phyloP scores from a whole-genome alignment of 768 basidiomycete genomes.

The Agaricus sinodeliciosus region DNA sequence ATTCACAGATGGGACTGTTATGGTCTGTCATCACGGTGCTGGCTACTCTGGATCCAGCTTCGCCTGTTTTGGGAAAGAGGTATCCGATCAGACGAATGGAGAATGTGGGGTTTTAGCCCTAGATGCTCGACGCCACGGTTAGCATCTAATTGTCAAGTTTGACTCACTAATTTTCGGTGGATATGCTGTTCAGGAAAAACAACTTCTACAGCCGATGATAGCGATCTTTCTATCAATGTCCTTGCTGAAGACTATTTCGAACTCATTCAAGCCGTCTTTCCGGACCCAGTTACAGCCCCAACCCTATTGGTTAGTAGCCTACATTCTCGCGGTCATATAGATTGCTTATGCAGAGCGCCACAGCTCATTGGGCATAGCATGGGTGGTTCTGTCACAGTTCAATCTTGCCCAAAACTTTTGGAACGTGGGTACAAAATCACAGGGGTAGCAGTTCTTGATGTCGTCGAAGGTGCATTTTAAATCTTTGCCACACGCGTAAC shows the following conservation, averaged over 20 bases:
- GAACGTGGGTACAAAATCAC: slow-evolving; percentile 62
- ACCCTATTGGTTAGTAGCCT: slow-evolving; percentile 57
- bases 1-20: slow-evolving; percentile 49
- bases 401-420: slow-evolving; percentile 60
- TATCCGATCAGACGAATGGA: slow-evolving; percentile 50
- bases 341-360: neutral
- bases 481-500: neutral
- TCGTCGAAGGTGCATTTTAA: slow-evolving; percentile 66
- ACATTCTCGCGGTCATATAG: neutral
- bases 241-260: slow-evolving; percentile 71
- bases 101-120: slow-evolving; percentile 78
- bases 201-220: slow-evolving; percentile 30
- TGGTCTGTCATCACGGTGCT: slow-evolving; percentile 94
- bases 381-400: slow-evolving; percentile 87
- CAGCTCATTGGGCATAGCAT: slow-evolving; percentile 94
- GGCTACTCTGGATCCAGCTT: slow-evolving; percentile 89
- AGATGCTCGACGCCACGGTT: slow-evolving; percentile 84
- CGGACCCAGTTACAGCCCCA: slow-evolving; percentile 56
- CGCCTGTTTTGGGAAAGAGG: slow-evolving; percentile 83
- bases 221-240: slow-evolving; percentile 66
- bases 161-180: neutral
- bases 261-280: slow-evolving; percentile 63
- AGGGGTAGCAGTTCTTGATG: slow-evolving; percentile 79
- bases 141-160: slow-evolving; percentile 26
- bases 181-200: slow-evolving; percentile 54